Conservation (phyloP, 345 rosid species). For the Gossypium anomalum region DNA sequence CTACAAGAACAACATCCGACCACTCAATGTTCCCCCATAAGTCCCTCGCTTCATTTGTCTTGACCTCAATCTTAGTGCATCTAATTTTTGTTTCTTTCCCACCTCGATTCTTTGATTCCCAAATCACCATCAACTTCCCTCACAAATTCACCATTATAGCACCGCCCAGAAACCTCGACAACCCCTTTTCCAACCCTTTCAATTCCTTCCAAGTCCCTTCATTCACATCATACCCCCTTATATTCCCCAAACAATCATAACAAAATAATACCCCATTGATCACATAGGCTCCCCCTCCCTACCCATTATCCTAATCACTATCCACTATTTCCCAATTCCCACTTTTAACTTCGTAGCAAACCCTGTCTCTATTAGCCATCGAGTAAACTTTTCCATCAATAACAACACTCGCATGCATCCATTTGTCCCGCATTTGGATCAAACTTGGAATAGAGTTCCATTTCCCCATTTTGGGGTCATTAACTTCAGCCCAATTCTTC, state of each 20-base stretch:
- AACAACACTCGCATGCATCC: conserved; percentile 94
- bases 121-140: conserved; percentile 73
- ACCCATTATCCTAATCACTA: conserved; percentile 55
- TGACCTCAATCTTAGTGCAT: conserved; percentile 67
- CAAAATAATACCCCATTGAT: conserved; percentile 62
- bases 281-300: conserved; percentile 89
- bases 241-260: conserved; percentile 82
- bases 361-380: conserved; percentile 79
- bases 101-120: conserved; percentile 53
- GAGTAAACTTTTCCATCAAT: conserved; percentile 55
- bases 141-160: conserved; percentile 82
- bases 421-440: conserved; percentile 53
- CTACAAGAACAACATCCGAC: conserved; percentile 47
- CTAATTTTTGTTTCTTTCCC: conserved; percentile 57
- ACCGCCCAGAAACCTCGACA: conserved; percentile 66
- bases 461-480: conserved; percentile 30
- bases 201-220: conserved; percentile 57
- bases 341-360: conserved; percentile 48
- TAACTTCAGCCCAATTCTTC: conserved; percentile 67
- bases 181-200: conserved; percentile 48
- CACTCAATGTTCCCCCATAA: conserved; percentile 65
- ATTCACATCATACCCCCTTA: conserved; percentile 61
- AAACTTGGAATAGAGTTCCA: conserved; percentile 60
- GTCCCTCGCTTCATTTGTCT: conserved; percentile 40
- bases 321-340: conserved; percentile 56